Evolutionary conservation across 208 protist genomes (phyloP), one percentile per base, ranked within the genome.

Genomic region (Leishmania aethiopica): DNA sequence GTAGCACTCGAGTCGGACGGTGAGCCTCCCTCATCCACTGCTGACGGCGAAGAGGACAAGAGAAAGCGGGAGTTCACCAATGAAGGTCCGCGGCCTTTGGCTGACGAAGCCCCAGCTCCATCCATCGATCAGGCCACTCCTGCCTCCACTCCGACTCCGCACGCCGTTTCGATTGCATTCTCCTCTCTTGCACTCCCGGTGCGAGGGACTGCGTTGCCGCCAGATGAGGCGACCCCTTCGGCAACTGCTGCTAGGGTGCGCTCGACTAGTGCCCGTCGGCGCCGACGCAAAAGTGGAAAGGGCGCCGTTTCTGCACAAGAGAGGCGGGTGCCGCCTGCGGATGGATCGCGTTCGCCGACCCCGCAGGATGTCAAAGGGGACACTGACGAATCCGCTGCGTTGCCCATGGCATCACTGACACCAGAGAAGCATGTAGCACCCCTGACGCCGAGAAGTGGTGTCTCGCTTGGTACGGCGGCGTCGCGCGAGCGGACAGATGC

Each of bases 261-360:
- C 64, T 70, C 75, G 5, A 55, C 64, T 57, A 84, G 81, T 71
- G 67, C 75, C 64, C 73, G 64, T 51, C 75, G 55, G 13, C 75
- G 35, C 13, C 75, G 74, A 15, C 45, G 15, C 59, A 76, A 77
- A 72, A 40, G 45, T 10, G 35, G 25, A 37, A 84, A 59, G 66
- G 75, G 72, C 71, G 47, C 35, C 7, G n/a, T 13, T 37, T 51
- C 66, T 37, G 57, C 75, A 32, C 13, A 71, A n/a, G 76, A 42
- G 62, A 55, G 49, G 59, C 53, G 40, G 28, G 25, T 17, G 28
- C 45, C 35, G 10, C 80, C 60, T n/a, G 6, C 22, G 13, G 25
- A 55, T 35, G 40, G 53, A 49, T 25, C 55, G 57, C 37, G 37
- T 62, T 78, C 55, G 74, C 55, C 25, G 40, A 25, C 74, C 11